Evolutionary conservation across 2,329 filamentous ascomycete genomes (phyloP), one percentile per base, ranked within the genome.

Genomic region (Diaporthe citriasiana): DNA sequence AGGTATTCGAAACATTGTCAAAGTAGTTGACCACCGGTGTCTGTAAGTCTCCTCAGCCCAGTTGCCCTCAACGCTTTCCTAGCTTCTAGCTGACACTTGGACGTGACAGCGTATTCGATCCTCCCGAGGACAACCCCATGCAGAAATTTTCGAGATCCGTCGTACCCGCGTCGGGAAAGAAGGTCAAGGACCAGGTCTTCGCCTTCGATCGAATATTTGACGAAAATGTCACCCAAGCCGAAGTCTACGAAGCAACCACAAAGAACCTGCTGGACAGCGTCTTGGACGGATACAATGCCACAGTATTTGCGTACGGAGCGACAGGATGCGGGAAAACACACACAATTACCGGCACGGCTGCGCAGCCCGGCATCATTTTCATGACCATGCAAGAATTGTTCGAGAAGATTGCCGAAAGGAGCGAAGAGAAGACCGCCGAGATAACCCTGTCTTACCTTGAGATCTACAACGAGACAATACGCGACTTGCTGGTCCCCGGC

Each of bases 381-480:
- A 86, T 99, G 79, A 98, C 97, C 0, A 99, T 99, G 95, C 96
- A 98, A 83, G 97, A 99, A 84, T 87, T 99, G 33, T 99, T 99
- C 80, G 97, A 99, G 85, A 94, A 96, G 83, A 98, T 99, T 78
- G 87, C 88, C n/a, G 97, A 98, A 73, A 86, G 94, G 71, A 93
- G 92, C 76, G 91, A 93, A 73, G 95, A 98, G 75, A 98, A 98
- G 84, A 88, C 92, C 38, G 97, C 95, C 4, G 97, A 98, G 80
- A 87, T 99, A 71, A 95, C 95, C 0, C 90, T 99, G 22, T 98
- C 95, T 0, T 99, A 98, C 80, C 89, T 99, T 50, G 97, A 99
- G 82, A 99, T 99, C 77, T 99, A 99, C 88, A 99, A 99, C 82
- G 97, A 99, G 85, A 98, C 95, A 0, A 99, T 99, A 79, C 94